These are phyloP conservation scores for Fusarium burgessii DNA, from an alignment of 2,329 filamentous ascomycete genomes.

Conservation along the genomic window DNA sequence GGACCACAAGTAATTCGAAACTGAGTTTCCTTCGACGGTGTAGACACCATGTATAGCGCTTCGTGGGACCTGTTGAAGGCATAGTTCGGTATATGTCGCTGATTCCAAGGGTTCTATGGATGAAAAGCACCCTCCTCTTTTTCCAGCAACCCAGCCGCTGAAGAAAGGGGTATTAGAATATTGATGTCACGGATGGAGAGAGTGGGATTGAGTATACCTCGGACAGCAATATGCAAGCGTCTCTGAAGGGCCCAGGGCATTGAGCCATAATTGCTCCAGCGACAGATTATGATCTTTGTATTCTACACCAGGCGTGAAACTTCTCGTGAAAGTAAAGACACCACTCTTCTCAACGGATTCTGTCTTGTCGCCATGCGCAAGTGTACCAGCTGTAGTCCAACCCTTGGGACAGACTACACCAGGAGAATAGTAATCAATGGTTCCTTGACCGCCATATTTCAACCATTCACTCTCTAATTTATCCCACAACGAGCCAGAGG, in stretches of 20 bases:
- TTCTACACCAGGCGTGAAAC: too few species aligned
- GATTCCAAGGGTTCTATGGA: constrained; percentile 6
- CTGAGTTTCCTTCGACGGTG: constrained; percentile 1
- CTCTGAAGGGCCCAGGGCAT: constrained; percentile 20
- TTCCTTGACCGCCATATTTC: neutral
- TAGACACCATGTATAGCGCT: neutral
- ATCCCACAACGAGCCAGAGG: constrained; percentile 36
- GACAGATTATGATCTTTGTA: neutral
- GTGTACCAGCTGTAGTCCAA: constrained; percentile 42
- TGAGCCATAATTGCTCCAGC: neutral
- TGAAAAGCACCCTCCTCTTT: constrained; percentile 15
- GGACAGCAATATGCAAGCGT: constrained; percentile 43
- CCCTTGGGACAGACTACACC: constrained; percentile 43
- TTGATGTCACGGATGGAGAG: too few species aligned
- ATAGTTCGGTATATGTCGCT: neutral
- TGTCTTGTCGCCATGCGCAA: constrained; percentile 14
- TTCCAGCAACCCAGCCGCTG: constrained; percentile 32
- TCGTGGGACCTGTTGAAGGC: fast-evolving
- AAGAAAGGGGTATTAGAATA: neutral
- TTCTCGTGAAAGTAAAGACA: constrained; percentile 18
- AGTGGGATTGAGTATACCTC: constrained; percentile 15
- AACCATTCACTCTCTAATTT: neutral
- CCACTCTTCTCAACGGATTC: neutral
- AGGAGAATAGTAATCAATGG: constrained; percentile 40
- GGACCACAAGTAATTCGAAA: neutral